Conservation (phyloP, 371 early-diverging fungal species). For the Funneliformis caledonium region DNA sequence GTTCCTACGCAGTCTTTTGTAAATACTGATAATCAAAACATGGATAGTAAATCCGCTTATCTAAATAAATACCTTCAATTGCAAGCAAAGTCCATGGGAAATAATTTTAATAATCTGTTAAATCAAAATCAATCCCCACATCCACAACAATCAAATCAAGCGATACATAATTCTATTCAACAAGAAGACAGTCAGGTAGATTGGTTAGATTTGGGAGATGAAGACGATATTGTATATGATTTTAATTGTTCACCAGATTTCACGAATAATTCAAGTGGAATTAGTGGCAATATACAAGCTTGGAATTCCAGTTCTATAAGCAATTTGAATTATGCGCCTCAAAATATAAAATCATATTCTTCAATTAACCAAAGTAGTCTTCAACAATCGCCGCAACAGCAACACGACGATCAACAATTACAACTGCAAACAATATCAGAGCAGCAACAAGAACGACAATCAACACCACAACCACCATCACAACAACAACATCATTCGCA, state of each 20-base stretch:
- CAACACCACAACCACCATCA: conserved; percentile 7
- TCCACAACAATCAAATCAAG: conserved; percentile 19
- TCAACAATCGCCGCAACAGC: conserved; percentile 17
- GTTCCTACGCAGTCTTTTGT: conserved; percentile 17
- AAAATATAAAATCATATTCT: conserved; percentile 23
- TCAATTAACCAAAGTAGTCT: conserved; percentile 35
- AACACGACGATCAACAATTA: conserved; percentile 19
- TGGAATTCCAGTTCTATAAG: conserved; percentile 21
- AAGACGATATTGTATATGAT: conserved; percentile 33
- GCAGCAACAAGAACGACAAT: background rate
- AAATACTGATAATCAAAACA: conserved; percentile 4
- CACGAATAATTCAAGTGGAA: background rate
- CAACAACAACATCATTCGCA: background rate
- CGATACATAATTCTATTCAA: conserved; percentile 4
- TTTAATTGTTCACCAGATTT: conserved; percentile 9
- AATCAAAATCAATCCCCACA: conserved; percentile 12
- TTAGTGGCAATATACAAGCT: background rate
- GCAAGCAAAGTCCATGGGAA: conserved; percentile 19
- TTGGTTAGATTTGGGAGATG: conserved; percentile 34
- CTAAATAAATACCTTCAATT: conserved; percentile 37
- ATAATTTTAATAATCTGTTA: conserved; percentile 32
- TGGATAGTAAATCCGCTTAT: conserved; percentile 31
- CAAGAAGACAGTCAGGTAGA: conserved; percentile 20
- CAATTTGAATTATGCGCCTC: conserved; percentile 30
- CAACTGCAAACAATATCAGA: conserved; percentile 8